Evolutionary conservation across 2,329 filamentous ascomycete genomes (phyloP).

Genomic region (Fusarium chaquense): DNA sequence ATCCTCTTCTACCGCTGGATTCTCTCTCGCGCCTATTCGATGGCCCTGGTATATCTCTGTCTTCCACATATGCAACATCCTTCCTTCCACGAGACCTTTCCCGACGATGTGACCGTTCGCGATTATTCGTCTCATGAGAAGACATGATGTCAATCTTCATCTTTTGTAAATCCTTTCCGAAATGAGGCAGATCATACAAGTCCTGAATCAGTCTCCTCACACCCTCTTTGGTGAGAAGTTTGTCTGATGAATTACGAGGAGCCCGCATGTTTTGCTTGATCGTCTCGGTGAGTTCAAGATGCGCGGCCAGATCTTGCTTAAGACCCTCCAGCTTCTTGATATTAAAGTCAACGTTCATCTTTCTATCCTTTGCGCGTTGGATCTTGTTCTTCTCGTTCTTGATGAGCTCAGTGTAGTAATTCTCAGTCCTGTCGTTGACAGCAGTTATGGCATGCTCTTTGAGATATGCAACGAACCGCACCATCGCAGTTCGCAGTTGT

Average conservation of each 20-base stretch:
- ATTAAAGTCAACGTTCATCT: slow-evolving; percentile 3
- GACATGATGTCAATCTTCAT: slow-evolving; percentile 7
- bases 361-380: background rate
- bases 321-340: slow-evolving; percentile 14
- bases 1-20: background rate
- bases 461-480: slow-evolving; percentile 21
- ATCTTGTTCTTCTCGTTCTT: slow-evolving; percentile 8
- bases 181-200: slow-evolving; percentile 30
- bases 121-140: background rate
- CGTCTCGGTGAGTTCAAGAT: slow-evolving; percentile 29
- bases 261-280: slow-evolving; percentile 22
- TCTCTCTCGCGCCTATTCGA: background rate
- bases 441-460: slow-evolving; percentile 6
- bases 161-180: slow-evolving; percentile 12
- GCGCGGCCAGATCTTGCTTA: slow-evolving; percentile 4
- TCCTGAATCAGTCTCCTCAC: slow-evolving; percentile 3
- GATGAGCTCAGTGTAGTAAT: slow-evolving; percentile 23
- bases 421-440: slow-evolving; percentile 20
- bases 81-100: background rate
- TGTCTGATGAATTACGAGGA: background rate
- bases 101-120: background rate
- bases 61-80: background rate
- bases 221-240: slow-evolving; percentile 10
- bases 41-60: background rate
- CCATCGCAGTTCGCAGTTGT: slow-evolving; percentile 6